Evolutionary conservation across 2,329 filamentous ascomycete genomes (phyloP).

Genomic region (Ceratocystis smalleyi): DNA sequence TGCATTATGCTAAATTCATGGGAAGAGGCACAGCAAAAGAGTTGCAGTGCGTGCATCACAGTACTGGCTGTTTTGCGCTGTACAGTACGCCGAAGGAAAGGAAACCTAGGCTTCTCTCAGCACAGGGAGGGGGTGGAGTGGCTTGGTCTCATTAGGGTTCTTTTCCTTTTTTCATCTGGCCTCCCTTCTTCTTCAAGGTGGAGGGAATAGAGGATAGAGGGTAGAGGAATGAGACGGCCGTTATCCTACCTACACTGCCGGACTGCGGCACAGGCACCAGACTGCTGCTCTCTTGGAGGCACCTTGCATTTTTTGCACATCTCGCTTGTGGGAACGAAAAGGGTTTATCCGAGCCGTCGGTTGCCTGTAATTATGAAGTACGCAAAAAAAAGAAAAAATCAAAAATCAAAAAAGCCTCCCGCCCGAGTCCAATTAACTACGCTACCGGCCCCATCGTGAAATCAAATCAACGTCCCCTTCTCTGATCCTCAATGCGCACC

Average conservation of each 20-base stretch:
- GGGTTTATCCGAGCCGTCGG: not conserved
- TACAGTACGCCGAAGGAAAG: not conserved
- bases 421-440: too few species aligned
- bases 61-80: not conserved
- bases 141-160: not conserved
- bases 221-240: not conserved
- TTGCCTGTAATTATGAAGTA: not conserved
- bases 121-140: not conserved
- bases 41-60: not conserved
- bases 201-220: too few species aligned
- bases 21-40: not conserved
- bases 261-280: not conserved
- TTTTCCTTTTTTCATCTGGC: not conserved
- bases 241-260: not conserved
- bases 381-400: not conserved
- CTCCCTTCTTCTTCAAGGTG: not conserved
- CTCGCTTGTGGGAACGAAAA: not conserved
- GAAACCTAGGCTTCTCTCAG: not conserved
- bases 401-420: too few species aligned
- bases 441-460: too few species aligned
- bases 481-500: not conserved
- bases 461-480: too few species aligned
- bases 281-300: not conserved
- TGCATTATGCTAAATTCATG: not conserved
- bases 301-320: not conserved